phyloP scores from a whole-genome alignment of 192 early-diverging fungal species.

The Phlyctochytrium arcticum region DNA sequence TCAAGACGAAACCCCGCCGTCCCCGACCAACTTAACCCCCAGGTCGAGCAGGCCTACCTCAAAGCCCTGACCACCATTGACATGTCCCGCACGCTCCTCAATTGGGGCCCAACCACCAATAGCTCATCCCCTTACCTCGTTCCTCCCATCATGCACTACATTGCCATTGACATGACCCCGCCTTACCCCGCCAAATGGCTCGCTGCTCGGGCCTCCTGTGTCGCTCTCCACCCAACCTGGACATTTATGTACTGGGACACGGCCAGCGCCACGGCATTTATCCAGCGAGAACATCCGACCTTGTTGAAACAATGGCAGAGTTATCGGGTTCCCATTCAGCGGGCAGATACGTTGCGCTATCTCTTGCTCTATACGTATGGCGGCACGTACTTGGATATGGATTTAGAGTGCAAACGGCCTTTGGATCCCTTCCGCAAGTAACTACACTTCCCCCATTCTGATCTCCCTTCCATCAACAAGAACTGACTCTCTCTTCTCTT shows the following conservation, averaged over 20 bases:
- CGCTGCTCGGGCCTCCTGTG: conserved; percentile 13
- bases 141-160: conserved; percentile 37
- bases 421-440: conserved; percentile 28
- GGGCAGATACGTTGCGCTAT: conserved; percentile 36
- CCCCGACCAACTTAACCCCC: too few species aligned
- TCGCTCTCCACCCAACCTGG: conserved; percentile 27
- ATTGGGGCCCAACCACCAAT: conserved; percentile 16
- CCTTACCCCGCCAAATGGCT: conserved; percentile 21
- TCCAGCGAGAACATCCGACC: conserved; percentile 17
- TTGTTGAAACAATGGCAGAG: conserved; percentile 27
- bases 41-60: not conserved
- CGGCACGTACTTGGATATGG: conserved; percentile 39
- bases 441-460: too few species aligned
- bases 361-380: conserved; percentile 34
- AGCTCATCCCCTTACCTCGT: not conserved
- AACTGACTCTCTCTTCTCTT: not conserved
- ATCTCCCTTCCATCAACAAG: too few species aligned
- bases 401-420: conserved; percentile 24
- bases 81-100: not conserved
- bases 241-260: conserved; percentile 31
- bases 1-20: too few species aligned
- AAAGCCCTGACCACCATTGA: not conserved
- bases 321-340: conserved; percentile 30
- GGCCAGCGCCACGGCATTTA: conserved; percentile 17
- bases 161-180: conserved; percentile 17